Evolutionary conservation across 2,329 filamentous ascomycete genomes (phyloP), one percentile per base, ranked within the genome.

Genomic region (Gaeumannomyces sp.): DNA sequence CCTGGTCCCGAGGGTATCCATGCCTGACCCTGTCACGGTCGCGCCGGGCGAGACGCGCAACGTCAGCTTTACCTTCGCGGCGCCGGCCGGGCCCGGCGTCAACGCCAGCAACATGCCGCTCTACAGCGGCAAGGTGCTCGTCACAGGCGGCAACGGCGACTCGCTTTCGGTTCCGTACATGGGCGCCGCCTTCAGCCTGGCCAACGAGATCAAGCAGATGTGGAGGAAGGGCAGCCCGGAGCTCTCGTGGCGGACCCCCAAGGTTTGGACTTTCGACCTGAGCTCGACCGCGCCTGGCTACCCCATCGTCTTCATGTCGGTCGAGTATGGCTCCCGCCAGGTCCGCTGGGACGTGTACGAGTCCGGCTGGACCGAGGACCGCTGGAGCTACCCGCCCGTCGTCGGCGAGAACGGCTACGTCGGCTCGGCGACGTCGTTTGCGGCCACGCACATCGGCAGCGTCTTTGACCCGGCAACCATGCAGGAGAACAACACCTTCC

Each of bases 321-420:
- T 70, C 53, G 69, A 68, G 31, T 74, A 69, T 67, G 72, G 71
- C 14, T 66, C 66, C 14, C 69, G 69, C 38, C 65, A 73, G 64
- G 67, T 74, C 8, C 71, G 73, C 10, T 74, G 73, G 72, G 72
- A 74, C 65, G 66, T 73, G 19, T 72, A 68, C 16, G 68, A 71
- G 62, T 57, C 66, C 22, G 60, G 50, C n/a, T 73, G 69, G 69
- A 65, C 63, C 27, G 69, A 72, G 63, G 53, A 62, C 13, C 64
- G 67, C 29, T 73, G 71, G 71, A 64, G 50, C 4, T 72, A 72
- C 63, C 71, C 71, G 0, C 71, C 71, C 31, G 68, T 73, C 14
- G 62, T 61, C 1, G 70, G 71, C 13, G 31, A 67, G 45, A 65
- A 67, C 62, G 69, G 68, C 27, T 72, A 68, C 64, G 62, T 72